Base-by-base conservation (phyloP, 176 grass and related monocot species). In the Oryza longistaminata region DNA sequence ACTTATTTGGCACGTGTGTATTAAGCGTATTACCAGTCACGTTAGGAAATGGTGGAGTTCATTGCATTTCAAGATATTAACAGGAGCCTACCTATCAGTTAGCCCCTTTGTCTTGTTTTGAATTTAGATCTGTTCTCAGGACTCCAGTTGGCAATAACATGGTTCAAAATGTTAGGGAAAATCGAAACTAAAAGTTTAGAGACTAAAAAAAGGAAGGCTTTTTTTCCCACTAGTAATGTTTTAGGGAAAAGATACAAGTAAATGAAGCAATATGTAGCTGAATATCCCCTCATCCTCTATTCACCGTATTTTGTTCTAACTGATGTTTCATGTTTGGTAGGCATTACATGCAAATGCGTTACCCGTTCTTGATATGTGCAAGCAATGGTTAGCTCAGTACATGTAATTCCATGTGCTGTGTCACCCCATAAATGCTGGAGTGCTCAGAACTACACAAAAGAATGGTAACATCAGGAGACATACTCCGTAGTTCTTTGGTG, bases 351-450 rank as follows among this genome's bases (percentile, higher is more conserved):
- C 93, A 87, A 98, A 98, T 78, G 87, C 91, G 66, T 68, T 91
- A 53, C 82, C 89, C 1, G 89, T 98, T 43, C 87, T 93, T 77
- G 96, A 98, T 68, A 88, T 92, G 93, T 98, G 96, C 72, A 95
- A 93, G 81, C 93, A 95, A 76, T 98, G 96, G 96, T 83, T 98
- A 52, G 79, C 90, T 65, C 91, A 98, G 76, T 98, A 93, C 85
- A 98, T 93, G 94, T 97, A 90, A 90, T 70, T 68, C 81, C 31
- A 60, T 73, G 43, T 26, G 76, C 42, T 80, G 45, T 69, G 5
- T 0, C 62, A 48, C 35, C 19, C 44, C 9, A 5, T 71, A 37
- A 65, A 81, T 74, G 58, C 72, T 60, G 58, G 60, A 60, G 26
- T 60, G 67, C 73, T 74, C 21, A 13, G 15, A 73, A 62, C 21